Conservation (phyloP, 495 filamentous ascomycete species). For the Penicillium alfredii region DNA sequence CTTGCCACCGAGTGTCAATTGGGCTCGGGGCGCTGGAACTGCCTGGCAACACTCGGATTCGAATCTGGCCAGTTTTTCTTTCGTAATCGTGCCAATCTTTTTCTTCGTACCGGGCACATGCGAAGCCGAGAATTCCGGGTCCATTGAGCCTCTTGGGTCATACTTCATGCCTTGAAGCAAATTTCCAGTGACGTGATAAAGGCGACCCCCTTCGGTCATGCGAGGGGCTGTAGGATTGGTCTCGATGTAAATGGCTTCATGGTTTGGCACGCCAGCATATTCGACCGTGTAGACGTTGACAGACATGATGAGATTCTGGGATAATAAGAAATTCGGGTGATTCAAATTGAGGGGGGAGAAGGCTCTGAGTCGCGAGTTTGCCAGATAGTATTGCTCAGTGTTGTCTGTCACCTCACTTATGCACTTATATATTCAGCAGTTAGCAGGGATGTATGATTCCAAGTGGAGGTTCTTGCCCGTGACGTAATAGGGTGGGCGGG, state of each 20-base stretch:
- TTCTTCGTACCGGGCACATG: conserved; percentile 1
- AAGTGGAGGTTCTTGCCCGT: too few relatives aligned
- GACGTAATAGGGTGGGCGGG: too few relatives aligned
- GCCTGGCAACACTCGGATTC: conserved; percentile 2
- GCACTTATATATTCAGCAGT: too few relatives aligned
- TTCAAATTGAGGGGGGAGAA: too few relatives aligned
- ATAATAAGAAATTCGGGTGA: conserved; percentile 7
- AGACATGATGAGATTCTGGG: not conserved
- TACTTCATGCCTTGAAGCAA: conserved; percentile 1
- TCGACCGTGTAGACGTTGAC: not conserved
- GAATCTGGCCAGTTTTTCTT: conserved; percentile 2
- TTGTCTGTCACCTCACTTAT: too few relatives aligned
- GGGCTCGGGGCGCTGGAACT: not conserved
- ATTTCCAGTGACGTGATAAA: conserved; percentile 1
- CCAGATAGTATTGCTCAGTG: too few relatives aligned
- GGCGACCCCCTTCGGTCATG: not conserved
- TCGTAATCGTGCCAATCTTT: conserved; percentile 5
- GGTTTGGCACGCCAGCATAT: conserved; percentile 1
- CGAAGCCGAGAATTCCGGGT: conserved; percentile 1
- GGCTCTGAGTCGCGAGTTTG: too few relatives aligned
- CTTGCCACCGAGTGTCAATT: conserved; percentile 1
- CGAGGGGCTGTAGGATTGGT: not conserved
- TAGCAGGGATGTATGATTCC: too few relatives aligned
- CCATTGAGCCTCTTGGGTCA: not conserved
- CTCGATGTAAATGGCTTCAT: conserved; percentile 1